Conservation (phyloP, 2,329 filamentous ascomycete species). For the Aureobasidium sp. region DNA sequence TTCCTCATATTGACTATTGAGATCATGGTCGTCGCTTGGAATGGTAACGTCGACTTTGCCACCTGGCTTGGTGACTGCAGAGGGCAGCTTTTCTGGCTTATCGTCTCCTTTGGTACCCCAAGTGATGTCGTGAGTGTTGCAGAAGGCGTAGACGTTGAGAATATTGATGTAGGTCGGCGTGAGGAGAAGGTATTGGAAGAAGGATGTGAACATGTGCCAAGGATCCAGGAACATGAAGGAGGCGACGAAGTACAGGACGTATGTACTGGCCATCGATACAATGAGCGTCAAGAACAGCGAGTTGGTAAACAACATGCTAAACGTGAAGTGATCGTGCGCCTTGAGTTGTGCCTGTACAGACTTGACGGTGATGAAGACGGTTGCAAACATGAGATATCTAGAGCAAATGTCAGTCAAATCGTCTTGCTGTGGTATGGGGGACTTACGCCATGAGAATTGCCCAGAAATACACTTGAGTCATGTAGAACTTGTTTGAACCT, state of each 20-base stretch:
- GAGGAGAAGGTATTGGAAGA: conserved; percentile 87
- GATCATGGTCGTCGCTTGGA: conserved; percentile 81
- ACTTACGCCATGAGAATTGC: conserved; percentile 81
- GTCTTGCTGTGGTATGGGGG: background rate
- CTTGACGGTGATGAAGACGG: conserved; percentile 84
- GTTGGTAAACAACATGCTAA: conserved; percentile 72
- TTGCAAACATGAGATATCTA: conserved; percentile 87
- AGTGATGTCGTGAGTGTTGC: conserved; percentile 94
- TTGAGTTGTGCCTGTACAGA: conserved; percentile 66
- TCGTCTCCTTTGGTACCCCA: conserved; percentile 99
- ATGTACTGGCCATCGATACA: conserved; percentile 84
- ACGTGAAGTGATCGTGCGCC: conserved; percentile 53
- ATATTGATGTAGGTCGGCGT: conserved; percentile 98
- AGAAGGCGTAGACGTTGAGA: conserved; percentile 97
- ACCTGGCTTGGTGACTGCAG: conserved; percentile 81
- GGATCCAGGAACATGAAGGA: conserved; percentile 94
- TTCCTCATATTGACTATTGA: conserved; percentile 89
- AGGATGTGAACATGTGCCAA: conserved; percentile 97
- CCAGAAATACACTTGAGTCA: conserved; percentile 99
- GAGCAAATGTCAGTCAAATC: background rate
- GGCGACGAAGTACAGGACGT: conserved; percentile 82
- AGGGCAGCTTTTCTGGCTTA: conserved; percentile 82
- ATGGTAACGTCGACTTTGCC: conserved; percentile 87
- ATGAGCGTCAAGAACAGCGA: conserved; percentile 87
- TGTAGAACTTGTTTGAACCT: conserved; percentile 87